A percentile compares a stretch with the other conserved stretches of the same genome.
These are phyloP conservation scores for Penicillium hordei DNA, from an alignment of 2,329 filamentous ascomycete genomes.

Conservation along the genomic window DNA sequence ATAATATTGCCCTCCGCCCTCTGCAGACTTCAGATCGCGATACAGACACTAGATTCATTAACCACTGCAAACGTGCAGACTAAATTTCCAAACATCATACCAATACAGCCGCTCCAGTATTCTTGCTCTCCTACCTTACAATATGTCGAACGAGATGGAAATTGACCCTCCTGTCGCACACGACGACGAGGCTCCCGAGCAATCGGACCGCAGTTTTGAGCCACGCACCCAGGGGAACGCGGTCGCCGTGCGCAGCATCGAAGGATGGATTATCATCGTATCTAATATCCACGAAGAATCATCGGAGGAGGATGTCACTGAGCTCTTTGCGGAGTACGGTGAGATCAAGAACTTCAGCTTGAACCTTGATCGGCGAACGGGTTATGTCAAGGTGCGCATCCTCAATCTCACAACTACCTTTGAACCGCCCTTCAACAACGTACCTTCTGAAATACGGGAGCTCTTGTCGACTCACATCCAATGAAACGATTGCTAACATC, in stretches of 20 bases:
- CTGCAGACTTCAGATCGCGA: constrained; percentile 6
- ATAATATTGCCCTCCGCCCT: constrained; percentile 1
- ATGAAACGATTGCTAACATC: constrained; percentile 15
- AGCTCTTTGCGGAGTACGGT: constrained; percentile 65
- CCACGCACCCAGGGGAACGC: constrained; percentile 47
- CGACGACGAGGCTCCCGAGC: constrained; percentile 36
- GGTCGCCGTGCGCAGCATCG: constrained; percentile 64
- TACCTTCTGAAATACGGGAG: not conserved
- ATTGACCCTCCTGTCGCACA: constrained; percentile 42
- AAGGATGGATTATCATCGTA: constrained; percentile 68
- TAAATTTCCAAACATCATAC: constrained; percentile 43
- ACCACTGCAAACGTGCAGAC: not conserved
- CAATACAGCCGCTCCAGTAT: constrained; percentile 53
- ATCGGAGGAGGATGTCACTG: constrained; percentile 65
- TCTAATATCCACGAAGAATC: constrained; percentile 70
- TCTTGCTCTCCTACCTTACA: constrained; percentile 43
- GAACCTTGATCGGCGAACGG: constrained; percentile 65
- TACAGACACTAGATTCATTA: constrained; percentile 2
- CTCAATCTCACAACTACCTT: not conserved
- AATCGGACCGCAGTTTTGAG: constrained; percentile 38
- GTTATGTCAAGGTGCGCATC: constrained; percentile 63
- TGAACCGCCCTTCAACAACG: not conserved
- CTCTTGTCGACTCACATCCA: not conserved
- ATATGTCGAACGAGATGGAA: constrained; percentile 49
- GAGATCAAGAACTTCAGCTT: constrained; percentile 68